Base-by-base conservation (phyloP, 257 asterid genomes). In the Solanum sparsipilum region DNA sequence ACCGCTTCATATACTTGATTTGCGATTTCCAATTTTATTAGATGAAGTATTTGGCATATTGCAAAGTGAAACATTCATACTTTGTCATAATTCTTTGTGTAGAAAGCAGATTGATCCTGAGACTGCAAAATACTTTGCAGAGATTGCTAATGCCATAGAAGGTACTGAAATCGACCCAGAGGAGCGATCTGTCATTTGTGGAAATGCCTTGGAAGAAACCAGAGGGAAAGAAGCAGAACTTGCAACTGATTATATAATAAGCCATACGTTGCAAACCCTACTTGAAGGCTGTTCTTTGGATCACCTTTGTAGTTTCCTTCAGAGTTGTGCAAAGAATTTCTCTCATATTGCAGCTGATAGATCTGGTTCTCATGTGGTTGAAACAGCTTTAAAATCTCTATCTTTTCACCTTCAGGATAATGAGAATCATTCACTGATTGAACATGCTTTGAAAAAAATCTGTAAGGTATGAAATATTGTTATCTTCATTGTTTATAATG, bases 301-400 rank as follows among this genome's bases (percentile, higher is more conserved):
- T 78, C 92, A 89, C 67, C 95, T 97, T 88, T 96, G 99, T 91
- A 89, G 92, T 89, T 96, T 97, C 88, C 92, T 97, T 31, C 92
- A 83, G 56, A 91, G 91, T 88, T 93, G 94, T 88, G 93, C 95
- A 9, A 83, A 90, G 73, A 87, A 88, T n/a, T 95, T 97, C 90
- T 85, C 92, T 52, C 94, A 91, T 21, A 95, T 97, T 86, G 93
- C 95, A 29, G 92, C 89, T 91, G 99, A 97, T 90, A 93, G 94
- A 89, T 97, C 99, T 20, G 99, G 99, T 90, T 97, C 99, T 76
- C 99, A 97, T 88, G 99, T 97, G 38, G 99, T 94, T 87, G 99
- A 97, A 91, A 92, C 99, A 29, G 97, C 99, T 82, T 89, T 97
- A 83, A 97, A 94, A 93, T 93, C 99, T 86, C 88, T 97, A 92